Base-by-base conservation (phyloP, 805 yeast species). In the Hanseniaspora mollemarum region DNA sequence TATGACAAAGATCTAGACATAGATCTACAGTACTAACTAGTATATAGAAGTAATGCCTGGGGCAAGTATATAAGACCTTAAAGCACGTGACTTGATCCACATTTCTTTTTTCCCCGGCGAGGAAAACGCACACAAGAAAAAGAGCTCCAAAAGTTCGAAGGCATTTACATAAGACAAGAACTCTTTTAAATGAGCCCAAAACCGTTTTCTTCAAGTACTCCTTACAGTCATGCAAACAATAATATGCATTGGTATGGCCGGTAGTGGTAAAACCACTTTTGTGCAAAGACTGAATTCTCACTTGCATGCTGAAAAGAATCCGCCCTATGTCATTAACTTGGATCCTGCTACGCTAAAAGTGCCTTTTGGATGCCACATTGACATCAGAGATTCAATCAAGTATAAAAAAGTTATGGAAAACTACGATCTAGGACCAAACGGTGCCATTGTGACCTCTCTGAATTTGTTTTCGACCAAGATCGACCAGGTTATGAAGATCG, bases 321-420 rank as follows among this genome's bases (percentile, higher is more conserved):
- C 90, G 19, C 97, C 98, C 10, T 92, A 92, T 66, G 94, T 90
- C 25, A 77, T 92, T 53, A 92, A 92, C 62, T 71, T 92, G 46
- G 99, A 92, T 69, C 99, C 99, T 1, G 98, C 98, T 1, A 97
- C 92, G 18, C 68, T 84, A 56, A 85, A 82, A 57, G 81, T 87
- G n/a, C 98, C 98, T 12, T 92, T 80, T 64, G 92, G 88, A 18
- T 83, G 94, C 38, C 87, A 92, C 62, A 87, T 92, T 55, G 99
- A 92, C 67, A 92, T 92, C 56, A 73, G 99, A 60, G 99, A 92
- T 66, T 85, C 96, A 0, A 86, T 92, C 54, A 90, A 92, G 63
- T 92, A 92, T 66, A 85, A 83, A 56, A 87, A 92, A 61, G 97
- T 92, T 40, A 92, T 90, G 97, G 92, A 87, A 59, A 88, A 88